Base-by-base conservation (phyloP, 2,329 filamentous ascomycete genomes). In the Fusarium begoniae region DNA sequence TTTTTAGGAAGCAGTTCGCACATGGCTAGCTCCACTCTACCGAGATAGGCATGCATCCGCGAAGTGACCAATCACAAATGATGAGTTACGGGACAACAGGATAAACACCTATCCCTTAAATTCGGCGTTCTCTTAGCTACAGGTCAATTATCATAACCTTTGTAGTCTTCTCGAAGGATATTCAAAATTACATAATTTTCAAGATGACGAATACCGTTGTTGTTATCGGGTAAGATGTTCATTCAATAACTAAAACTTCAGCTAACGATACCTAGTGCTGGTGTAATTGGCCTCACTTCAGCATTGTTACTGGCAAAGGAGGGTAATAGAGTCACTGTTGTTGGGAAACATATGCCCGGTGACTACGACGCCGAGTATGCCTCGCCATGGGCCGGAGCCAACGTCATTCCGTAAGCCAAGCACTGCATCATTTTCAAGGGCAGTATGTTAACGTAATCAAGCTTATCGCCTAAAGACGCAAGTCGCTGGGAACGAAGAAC, bases 281-380 rank as follows among this genome's bases (percentile, higher is more conserved):
- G 87, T 35, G 87, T 89, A 26, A 83, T 83, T 35, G 87, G 87
- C 62, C 82, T 89, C 60, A 89, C 87, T 22, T 83, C 85, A 55
- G 87, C 87, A 1, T 78, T 88, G 41, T 75, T 87, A 40, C 81
- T 89, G 32, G 83, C 87, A 14, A 85, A 82, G 71, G 81, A 82
- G 57, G 80, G 78, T 14, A 85, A 87, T 64, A 79, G 69, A n/a
- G 81, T 97, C 73, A 95, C 93, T 1, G 86, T 97, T 37, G 85
- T 94, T 30, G 92, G 94, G 9, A 97, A 96, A 79, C 93, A 97
- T 80, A 96, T 98, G 92, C 95, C 95, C 0, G 95, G 95, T 32
- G 95, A 98, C 84, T 96, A 95, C 81, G 93, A 96, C 75, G 92
- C 95, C 73, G 93, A 97, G 85, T 98, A 98, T 81, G 92, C 94